Percentiles rank a stretch among this genome's conserved stretches.
These are phyloP conservation scores for Spergularia azorica DNA, from an alignment of 179 eudicot species.

Conservation along the genomic window DNA sequence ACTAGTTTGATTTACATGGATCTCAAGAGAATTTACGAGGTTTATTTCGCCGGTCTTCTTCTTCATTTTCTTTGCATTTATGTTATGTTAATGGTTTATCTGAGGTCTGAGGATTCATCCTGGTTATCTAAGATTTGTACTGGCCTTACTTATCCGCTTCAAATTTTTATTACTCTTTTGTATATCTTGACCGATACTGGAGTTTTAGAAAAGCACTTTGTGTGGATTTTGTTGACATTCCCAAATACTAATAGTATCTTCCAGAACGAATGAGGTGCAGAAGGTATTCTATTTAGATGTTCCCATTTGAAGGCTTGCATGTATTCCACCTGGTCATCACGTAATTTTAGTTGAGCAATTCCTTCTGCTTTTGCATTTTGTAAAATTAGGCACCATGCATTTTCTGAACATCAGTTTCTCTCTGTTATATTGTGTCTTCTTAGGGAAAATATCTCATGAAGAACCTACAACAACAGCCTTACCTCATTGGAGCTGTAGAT, in stretches of 20 bases:
- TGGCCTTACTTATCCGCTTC: no score
- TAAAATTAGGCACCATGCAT: background rate
- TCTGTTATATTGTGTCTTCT: constrained; percentile 5
- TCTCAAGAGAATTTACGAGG: constrained; percentile 85
- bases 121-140: no score
- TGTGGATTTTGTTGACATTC: background rate
- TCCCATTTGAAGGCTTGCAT: no score
- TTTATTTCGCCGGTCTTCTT: constrained; percentile 20
- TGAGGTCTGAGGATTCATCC: no score
- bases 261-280: background rate
- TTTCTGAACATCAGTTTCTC: background rate
- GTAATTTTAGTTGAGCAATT: background rate
- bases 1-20: constrained; percentile 89
- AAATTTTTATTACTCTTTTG: background rate
- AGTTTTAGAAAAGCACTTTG: background rate
- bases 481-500: constrained; percentile 52
- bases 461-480: constrained; percentile 45
- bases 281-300: background rate
- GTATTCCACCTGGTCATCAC: background rate
- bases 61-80: background rate
- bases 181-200: background rate
- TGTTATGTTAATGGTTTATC: background rate
- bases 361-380: constrained; percentile 1
- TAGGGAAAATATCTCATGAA: constrained; percentile 82
- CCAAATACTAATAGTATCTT: background rate